Percentiles rank a stretch among this genome's conserved stretches.
These are phyloP conservation scores for Fusarium foetens DNA, from an alignment of 2,329 filamentous ascomycete species.

Conservation along the genomic window DNA sequence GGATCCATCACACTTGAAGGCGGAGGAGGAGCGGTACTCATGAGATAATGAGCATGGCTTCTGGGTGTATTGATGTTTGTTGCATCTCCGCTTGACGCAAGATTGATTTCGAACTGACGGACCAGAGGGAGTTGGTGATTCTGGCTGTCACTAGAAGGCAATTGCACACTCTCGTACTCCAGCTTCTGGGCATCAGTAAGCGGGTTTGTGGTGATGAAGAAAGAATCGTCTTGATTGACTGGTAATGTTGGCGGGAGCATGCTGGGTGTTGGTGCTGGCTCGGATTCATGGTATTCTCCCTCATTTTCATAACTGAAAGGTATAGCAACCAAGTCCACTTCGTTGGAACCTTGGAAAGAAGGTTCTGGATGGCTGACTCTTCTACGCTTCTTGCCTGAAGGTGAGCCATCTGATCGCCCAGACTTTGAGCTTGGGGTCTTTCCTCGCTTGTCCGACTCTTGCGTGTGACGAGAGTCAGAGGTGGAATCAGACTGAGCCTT, in stretches of 20 bases:
- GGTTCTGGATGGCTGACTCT: conserved; percentile 26
- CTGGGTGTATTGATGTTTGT: conserved; percentile 53
- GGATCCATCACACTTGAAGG: conserved; percentile 24
- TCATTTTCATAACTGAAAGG: conserved; percentile 37
- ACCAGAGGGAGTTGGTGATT: conserved; percentile 30
- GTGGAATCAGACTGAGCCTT: conserved; percentile 2
- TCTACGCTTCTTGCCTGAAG: conserved; percentile 38
- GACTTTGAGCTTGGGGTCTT: neutral
- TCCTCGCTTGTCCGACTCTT: neutral
- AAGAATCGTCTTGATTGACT: conserved; percentile 42
- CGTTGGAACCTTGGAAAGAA: conserved; percentile 35
- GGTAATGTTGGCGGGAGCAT: conserved; percentile 46
- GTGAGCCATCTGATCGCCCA: neutral
- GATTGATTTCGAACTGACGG: conserved; percentile 29
- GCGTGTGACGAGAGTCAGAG: neutral
- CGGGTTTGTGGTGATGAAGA: conserved; percentile 49
- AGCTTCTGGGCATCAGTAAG: conserved; percentile 52
- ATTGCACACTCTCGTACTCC: conserved; percentile 48
- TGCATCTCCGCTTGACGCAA: conserved; percentile 47
- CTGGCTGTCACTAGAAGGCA: conserved; percentile 30
- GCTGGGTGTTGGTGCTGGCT: conserved; percentile 31
- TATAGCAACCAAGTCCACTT: conserved; percentile 42
- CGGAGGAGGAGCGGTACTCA: conserved; percentile 35
- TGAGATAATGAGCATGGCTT: conserved; percentile 33
- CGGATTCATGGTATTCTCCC: conserved; percentile 5